Evolutionary conservation across 768 basidiomycete species (phyloP), one percentile per base, ranked within the genome.

Genomic region (Vararia minispora): DNA sequence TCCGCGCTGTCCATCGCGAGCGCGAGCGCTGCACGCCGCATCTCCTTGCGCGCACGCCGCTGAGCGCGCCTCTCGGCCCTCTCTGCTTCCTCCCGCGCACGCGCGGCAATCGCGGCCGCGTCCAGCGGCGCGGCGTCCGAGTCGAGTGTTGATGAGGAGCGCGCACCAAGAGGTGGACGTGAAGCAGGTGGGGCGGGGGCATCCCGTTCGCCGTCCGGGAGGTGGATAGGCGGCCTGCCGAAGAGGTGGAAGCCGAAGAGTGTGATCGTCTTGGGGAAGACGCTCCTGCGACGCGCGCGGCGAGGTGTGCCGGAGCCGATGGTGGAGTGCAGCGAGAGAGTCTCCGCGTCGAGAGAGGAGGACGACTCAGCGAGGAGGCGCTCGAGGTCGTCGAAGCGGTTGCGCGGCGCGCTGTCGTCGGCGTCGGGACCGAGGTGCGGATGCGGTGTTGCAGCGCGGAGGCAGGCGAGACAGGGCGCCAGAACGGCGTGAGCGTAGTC

Each of bases 121-220:
- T 79, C 77, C 11, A 85, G 60, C 1, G 73, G 73, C 5, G 79
- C 71, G 3, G 82, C 80, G 44, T 84, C 82, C 0, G 76, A 74
- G 55, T 84, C 82, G 29, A 81, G 66, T 4, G 76, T 77, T 4
- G 62, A 57, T 3, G 64, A 56, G 17, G 57, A 55, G 4, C 54
- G 36, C n/a, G 56, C 47, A 5, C 38, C 24, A 11, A 14, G 32
- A 22, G 29, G 17, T 28, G 13, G 35, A 20, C 50, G 28, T 27
- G 44, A n/a, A n/a, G n/a, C n/a, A n/a, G n/a, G n/a, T n/a, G n/a
- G n/a, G n/a, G n/a, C n/a, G n/a, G n/a, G n/a, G n/a, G n/a, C n/a
- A n/a, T n/a, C 17, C 5, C 50, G 32, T 6, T 77, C 76, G 11
- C 67, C 66, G n/a, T 72, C 72, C 0, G 71, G 63, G n/a, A 80